Base-by-base conservation (phyloP, 768 basidiomycete species). In the Dioszegia aurantiaca region DNA sequence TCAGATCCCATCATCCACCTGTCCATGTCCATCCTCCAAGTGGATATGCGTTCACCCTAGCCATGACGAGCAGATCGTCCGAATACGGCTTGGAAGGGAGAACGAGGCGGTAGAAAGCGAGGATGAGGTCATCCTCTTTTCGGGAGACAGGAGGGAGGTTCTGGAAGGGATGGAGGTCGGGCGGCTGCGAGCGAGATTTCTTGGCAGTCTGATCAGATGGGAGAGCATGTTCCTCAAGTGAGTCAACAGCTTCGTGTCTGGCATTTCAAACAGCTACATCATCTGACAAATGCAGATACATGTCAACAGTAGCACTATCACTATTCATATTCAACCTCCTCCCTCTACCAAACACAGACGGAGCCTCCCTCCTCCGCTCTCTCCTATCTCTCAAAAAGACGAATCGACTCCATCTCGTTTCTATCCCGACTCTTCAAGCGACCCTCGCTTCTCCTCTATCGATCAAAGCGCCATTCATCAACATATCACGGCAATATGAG, bases 261-360 rank as follows among this genome's bases (percentile, higher is more conserved):
- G 33, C n/a, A n/a, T n/a, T n/a, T n/a, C n/a, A n/a, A n/a, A n/a
- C n/a, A n/a, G n/a, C n/a, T n/a, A n/a, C n/a, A n/a, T n/a, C n/a
- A n/a, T n/a, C n/a, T n/a, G n/a, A n/a, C n/a, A n/a, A n/a, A n/a
- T n/a, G n/a, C n/a, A n/a, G 74, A 10, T 76, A 76, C 52, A 39
- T 69, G 40, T 58, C 64, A 1, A 82, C 83, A 68, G 81, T 87
- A 1, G 84, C 85, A n/a, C 74, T 91, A 30, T 90, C 89, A 2
- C 79, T 93, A 1, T 90, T 83, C 73, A 76, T 90, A 57, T 85
- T 92, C 79, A 93, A 93, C 72, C 81, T 89, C 26, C 80, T 92
- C 23, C 89, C 90, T 0, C 71, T 91, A 31, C 82, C 83, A 2
- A 77, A 79, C 46, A 79, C 92, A 19, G 90, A 93, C 60, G 90